phyloP scores from a whole-genome alignment of 1,139 yeast species.

The Pichia sp. region DNA sequence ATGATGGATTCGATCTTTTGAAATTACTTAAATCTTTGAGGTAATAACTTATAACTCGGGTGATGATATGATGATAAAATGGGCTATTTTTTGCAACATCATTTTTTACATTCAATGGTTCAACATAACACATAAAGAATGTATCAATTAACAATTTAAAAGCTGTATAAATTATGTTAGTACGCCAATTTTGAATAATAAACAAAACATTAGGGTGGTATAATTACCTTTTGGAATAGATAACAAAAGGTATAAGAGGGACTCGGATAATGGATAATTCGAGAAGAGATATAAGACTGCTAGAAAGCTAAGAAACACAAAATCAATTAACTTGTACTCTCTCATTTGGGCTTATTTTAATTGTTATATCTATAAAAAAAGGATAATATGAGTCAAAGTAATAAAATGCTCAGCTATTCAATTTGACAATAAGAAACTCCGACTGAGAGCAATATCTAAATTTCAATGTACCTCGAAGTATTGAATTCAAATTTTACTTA shows the following conservation, averaged over 20 bases:
- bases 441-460: too few species aligned
- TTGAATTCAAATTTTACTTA: too few species aligned
- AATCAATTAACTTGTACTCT: conserved; percentile 23
- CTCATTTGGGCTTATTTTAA: conserved; percentile 18
- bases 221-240: conserved; percentile 6
- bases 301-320: conserved; percentile 12
- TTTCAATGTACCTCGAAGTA: too few species aligned
- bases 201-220: not conserved
- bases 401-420: not conserved
- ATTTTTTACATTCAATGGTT: conserved; percentile 24
- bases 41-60: conserved; percentile 18
- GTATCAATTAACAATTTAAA: conserved; percentile 17
- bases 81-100: conserved; percentile 22
- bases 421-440: too few species aligned
- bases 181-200: not conserved
- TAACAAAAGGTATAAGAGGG: conserved; percentile 8
- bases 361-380: not conserved
- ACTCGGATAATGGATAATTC: conserved; percentile 18
- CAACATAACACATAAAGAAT: conserved; percentile 21
- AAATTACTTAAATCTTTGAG: conserved; percentile 15
- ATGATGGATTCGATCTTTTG: conserved; percentile 15
- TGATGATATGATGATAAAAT: conserved; percentile 21
- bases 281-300: conserved; percentile 20
- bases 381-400: not conserved
- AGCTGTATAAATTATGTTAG: conserved; percentile 5